phyloP scores from a whole-genome alignment of 1,284 basidiomycete species.

The Trametes polyzona region DNA sequence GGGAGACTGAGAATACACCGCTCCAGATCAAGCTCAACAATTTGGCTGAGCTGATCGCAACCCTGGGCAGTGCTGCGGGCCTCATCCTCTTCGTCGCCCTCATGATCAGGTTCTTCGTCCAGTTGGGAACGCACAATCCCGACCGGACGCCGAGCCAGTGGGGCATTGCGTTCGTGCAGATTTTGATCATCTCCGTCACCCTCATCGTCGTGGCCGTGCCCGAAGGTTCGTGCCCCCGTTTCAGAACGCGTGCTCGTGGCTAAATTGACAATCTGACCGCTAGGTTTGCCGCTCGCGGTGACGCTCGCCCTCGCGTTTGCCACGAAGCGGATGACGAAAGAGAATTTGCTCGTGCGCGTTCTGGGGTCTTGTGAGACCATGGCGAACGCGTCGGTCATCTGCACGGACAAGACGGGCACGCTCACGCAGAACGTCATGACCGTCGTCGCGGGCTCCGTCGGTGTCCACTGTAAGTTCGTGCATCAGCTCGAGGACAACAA shows the following conservation, averaged over 20 bases:
- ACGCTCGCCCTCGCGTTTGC: constrained; percentile 97
- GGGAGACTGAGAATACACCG: constrained; percentile 86
- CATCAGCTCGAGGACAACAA: constrained; percentile 77
- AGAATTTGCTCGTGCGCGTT: constrained; percentile 93
- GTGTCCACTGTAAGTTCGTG: constrained; percentile 94
- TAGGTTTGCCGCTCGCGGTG: constrained; percentile 93
- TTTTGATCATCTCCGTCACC: constrained; percentile 94
- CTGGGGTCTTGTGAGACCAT: constrained; percentile 98
- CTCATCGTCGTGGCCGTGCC: constrained; percentile 97
- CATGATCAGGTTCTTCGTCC: constrained; percentile 95
- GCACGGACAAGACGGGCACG: constrained; percentile 95
- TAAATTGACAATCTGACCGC: constrained; percentile 17
- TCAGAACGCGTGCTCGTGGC: constrained; percentile 4
- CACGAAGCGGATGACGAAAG: constrained; percentile 95
- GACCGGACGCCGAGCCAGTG: constrained; percentile 76
- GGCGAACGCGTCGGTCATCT: constrained; percentile 96
- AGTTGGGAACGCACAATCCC: constrained; percentile 67
- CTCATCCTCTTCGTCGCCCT: constrained; percentile 82
- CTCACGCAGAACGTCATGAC: constrained; percentile 95
- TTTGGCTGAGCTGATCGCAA: constrained; percentile 94
- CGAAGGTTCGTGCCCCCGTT: constrained; percentile 62
- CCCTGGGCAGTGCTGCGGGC: constrained; percentile 85
- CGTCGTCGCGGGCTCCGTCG: constrained; percentile 94
- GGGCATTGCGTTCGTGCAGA: constrained; percentile 91
- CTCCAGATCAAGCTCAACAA: constrained; percentile 93